These are phyloP conservation scores for Agaricus sinodeliciosus DNA, from an alignment of 768 basidiomycete species.

Conservation along the genomic window DNA sequence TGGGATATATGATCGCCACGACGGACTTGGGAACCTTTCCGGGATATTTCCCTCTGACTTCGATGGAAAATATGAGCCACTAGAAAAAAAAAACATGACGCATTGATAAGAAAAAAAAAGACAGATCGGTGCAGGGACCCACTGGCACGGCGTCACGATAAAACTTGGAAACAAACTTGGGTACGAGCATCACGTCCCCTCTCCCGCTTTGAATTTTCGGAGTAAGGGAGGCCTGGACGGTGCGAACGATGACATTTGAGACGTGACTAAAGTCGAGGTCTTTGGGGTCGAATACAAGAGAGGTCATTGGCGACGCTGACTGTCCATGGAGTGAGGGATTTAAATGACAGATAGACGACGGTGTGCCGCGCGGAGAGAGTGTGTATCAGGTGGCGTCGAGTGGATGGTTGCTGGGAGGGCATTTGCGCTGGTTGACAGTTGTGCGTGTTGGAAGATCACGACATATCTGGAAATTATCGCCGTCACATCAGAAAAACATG, in stretches of 20 bases:
- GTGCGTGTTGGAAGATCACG: background rate
- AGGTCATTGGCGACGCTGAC: background rate
- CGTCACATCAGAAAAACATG: background rate
- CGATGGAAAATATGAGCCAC: constrained; percentile 6
- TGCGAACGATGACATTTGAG: constrained; percentile 10
- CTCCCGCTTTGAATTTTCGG: constrained; percentile 8
- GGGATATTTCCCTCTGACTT: constrained; percentile 6
- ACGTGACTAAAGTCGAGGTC: constrained; percentile 7
- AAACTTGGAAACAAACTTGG: constrained; percentile 1
- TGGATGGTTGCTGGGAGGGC: background rate
- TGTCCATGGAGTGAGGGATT: background rate
- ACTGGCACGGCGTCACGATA: constrained; percentile 4
- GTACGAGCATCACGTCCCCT: background rate
- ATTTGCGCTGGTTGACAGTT: background rate
- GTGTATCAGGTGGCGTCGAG: constrained; percentile 6
- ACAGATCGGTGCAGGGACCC: background rate
- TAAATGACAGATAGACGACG: background rate
- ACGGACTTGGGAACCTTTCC: constrained; percentile 9
- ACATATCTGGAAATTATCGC: background rate
- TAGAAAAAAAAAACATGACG: background rate
- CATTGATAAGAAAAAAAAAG: background rate
- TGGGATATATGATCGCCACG: constrained; percentile 7
- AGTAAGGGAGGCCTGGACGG: constrained; percentile 6
- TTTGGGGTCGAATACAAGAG: constrained; percentile 6
- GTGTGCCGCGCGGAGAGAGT: background rate